Conservation (phyloP, 495 filamentous ascomycete species). For the Opeltia flavorubescens region DNA sequence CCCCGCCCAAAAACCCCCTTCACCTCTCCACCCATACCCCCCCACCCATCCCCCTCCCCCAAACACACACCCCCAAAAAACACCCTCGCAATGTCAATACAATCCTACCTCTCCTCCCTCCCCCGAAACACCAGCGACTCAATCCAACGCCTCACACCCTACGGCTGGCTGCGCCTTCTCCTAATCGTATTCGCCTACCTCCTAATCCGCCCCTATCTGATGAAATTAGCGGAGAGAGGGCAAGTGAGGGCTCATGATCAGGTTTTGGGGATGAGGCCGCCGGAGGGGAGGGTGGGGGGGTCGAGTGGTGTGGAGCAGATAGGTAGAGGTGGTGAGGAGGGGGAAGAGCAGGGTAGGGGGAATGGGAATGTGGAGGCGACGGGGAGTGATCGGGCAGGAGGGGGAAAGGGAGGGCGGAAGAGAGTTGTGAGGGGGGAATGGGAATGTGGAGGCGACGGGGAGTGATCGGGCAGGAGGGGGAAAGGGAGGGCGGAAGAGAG, state of each 20-base stretch:
- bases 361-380: constrained; percentile 30
- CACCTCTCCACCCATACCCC: background rate
- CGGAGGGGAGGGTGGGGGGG: constrained; percentile 35
- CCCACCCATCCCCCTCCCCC: background rate
- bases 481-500: constrained; percentile 34
- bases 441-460: constrained; percentile 36
- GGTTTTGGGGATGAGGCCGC: constrained; percentile 37
- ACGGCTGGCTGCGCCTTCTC: constrained; percentile 48
- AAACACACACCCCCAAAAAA: background rate
- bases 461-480: constrained; percentile 27
- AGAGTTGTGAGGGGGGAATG: constrained; percentile 39
- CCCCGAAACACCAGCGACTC: constrained; percentile 39
- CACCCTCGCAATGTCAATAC: background rate
- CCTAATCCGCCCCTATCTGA: constrained; percentile 51
- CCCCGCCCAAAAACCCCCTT: constrained; percentile 3
- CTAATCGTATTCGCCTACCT: constrained; percentile 47
- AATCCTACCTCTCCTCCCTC: constrained; percentile 25
- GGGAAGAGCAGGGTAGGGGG: constrained; percentile 41
- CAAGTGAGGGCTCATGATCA: constrained; percentile 34
- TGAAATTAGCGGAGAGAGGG: constrained; percentile 28
- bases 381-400: constrained; percentile 35
- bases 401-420: constrained; percentile 49
- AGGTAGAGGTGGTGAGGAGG: constrained; percentile 35
- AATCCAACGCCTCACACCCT: constrained; percentile 36
- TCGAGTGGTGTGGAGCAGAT: constrained; percentile 40